Evolutionary conservation across 148 eudicot genomes (phyloP), one percentile per base, ranked within the genome.

Genomic region (Rheum nobile): DNA sequence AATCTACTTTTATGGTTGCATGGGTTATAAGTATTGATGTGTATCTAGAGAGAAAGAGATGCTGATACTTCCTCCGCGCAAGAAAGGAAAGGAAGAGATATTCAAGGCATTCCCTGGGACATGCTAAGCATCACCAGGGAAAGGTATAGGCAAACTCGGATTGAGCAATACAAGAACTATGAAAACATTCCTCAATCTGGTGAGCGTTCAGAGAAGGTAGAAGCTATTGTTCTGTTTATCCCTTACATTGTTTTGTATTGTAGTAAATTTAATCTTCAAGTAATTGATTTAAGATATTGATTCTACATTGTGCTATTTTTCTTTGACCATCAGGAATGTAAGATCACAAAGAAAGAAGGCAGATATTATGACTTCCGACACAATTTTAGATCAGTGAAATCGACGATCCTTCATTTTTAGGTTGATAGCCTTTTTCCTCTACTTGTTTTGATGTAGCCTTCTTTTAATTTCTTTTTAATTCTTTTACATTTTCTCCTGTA

Each of bases 61-160:
- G 86, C 82, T 9, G 97, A 92, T 67, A 90, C 92, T 65, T 83
- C 92, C 67, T 85, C 96, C 71, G 87, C 91, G 72, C 88, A 92
- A 83, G 92, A 89, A 71, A 84, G 96, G 82, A 77, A 73, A 72
- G 97, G 97, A 59, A 84, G 84, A 83, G 97, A 92, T 76, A 88
- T 92, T 75, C 97, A 92, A 84, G 97, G 96, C 34, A 92, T 92
- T 69, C 96, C 96, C 21, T 92, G 97, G 97, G 90, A 87, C 54
- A 82, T 83, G 76, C 90, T 89, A 44, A 85, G 84, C 79, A 85
- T 89, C 41, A 85, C 91, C 54, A 87, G 96, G 75, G 92, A 92
- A 69, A 85, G 87, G 78, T 92, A 88, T 76, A 85, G 96, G 59
- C 87, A 90, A 72, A 90, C 87, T 42, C 85, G 96, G 72, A 48